Evolutionary conservation across 768 basidiomycete genomes (phyloP), one percentile per base, ranked within the genome.

Genomic region (Mycena latifolia): DNA sequence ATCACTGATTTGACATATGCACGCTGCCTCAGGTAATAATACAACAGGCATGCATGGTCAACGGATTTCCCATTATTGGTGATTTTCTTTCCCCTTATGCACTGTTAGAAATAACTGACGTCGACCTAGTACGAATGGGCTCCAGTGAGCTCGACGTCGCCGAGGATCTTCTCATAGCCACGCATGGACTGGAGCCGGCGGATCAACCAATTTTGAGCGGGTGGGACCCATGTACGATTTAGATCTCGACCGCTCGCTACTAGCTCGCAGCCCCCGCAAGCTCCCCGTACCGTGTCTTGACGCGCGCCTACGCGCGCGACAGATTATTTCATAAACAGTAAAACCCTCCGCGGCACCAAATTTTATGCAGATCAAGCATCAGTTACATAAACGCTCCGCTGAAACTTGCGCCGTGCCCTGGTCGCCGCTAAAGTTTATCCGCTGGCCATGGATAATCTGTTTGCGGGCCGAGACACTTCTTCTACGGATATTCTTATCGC

Each of bases 151-250:
- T 18, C 17, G 39, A 39, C 39, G 39, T 10, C 37, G 37, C 37
- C 55, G 63, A 57, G 48, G 63, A 57, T 64, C 63, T 57, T 51
- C 48, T 18, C 33, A 37, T 48, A 35, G 3, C 45, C 55, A 55
- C 17, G 62, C 17, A 4, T 14, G 56, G 54, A 54, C 35, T 28
- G n/a, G 15, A 63, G 39, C 55, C 48, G 63, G 63, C 63, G 63
- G 63, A 64, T 64, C 63, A 57, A 8, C 15, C 10, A 33, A 33
- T 33, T 11, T 33, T 9, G 47, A 15, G 51, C 18, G 37, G 53
- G 35, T n/a, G 47, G 55, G 48, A n/a, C n/a, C 60, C 31, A 48
- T 39, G 12, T 37, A 27, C 22, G 17, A 18, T 12, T 39, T 14
- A 39, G 37, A 39, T 14, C 17, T 39, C 37, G 14, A 39, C 37